Conservation (phyloP, 441 rosid genomes). For the Corymbia citriodora region DNA sequence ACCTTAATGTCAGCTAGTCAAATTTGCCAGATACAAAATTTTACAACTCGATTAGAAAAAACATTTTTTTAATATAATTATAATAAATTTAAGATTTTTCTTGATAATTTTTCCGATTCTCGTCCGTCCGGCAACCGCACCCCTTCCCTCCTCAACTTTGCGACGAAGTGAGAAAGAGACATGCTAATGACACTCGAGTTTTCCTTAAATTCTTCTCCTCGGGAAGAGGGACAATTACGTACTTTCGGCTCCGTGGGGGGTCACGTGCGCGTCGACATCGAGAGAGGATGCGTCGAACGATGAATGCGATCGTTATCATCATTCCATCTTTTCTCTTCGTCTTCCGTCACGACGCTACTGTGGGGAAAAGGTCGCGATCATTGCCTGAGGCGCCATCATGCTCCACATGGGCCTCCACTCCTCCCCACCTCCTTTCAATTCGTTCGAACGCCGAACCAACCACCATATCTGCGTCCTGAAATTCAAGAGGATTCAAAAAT, state of each 20-base stretch:
- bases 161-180: not conserved
- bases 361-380: not conserved
- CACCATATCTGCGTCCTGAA: not conserved
- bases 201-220: not conserved
- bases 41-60: too few species aligned
- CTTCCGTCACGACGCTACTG: not conserved
- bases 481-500: not conserved
- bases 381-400: not conserved
- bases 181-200: not conserved
- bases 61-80: too few species aligned
- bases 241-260: not conserved
- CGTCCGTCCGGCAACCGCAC: too few species aligned
- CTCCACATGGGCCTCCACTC: not conserved
- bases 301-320: not conserved
- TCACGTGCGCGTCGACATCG: not conserved
- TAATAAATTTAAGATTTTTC: too few species aligned
- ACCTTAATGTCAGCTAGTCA: too few species aligned
- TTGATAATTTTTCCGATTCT: too few species aligned
- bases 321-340: not conserved
- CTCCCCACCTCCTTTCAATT: not conserved
- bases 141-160: not conserved
- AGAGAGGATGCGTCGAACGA: not conserved
- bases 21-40: too few species aligned
- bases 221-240: not conserved
- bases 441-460: not conserved